Base-by-base conservation (phyloP, 768 basidiomycete genomes). In the Roridomyces roridus region DNA sequence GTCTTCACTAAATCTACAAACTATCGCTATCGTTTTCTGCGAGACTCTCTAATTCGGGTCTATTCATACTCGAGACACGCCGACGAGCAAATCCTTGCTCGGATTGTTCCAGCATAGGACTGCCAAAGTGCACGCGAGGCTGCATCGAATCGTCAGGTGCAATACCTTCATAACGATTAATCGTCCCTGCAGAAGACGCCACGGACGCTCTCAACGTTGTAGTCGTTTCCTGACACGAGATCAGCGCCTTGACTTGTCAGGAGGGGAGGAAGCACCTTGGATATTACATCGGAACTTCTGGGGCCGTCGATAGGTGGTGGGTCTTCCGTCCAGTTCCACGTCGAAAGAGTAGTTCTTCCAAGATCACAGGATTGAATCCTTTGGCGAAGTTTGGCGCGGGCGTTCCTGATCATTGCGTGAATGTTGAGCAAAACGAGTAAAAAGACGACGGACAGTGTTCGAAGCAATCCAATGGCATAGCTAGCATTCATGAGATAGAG, bases 271-370 rank as follows among this genome's bases (percentile, higher is more conserved):
- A n/a, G n/a, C n/a, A 36, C 40, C 31, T 26, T 35, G 28, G 46
- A 48, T 14, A 25, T 26, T 36, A 34, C 40, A 5, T 37, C 45
- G 4, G 50, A n/a, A 18, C 23, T 29, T 24, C 29, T 25, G 36
- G 29, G 14, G 4, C 20, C 52, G 14, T 46, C 18, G 15, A n/a
- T n/a, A n/a, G 43, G 44, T 34, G 45, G 35, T 10, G 39, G 50
- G 24, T 61, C 65, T 34, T 67, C 56, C 4, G 64, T 66, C 75
- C 74, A 77, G 49, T 70, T 63, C 74, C 72, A 79, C 3, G 64
- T 70, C 10, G 64, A 68, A 14, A 84, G 67, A 5, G 80, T 76
- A 11, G 70, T 75, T 36, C 80, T 68, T 18, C 80, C 80, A 5
- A 78, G 44, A 44, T 75, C 74, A 31, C 73, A 65, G 6, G 78